Percentiles rank a stretch among this genome's conserved stretches.
phyloP scores from a whole-genome alignment of 495 filamentous ascomycete genomes.

The Neurospora sp. region DNA sequence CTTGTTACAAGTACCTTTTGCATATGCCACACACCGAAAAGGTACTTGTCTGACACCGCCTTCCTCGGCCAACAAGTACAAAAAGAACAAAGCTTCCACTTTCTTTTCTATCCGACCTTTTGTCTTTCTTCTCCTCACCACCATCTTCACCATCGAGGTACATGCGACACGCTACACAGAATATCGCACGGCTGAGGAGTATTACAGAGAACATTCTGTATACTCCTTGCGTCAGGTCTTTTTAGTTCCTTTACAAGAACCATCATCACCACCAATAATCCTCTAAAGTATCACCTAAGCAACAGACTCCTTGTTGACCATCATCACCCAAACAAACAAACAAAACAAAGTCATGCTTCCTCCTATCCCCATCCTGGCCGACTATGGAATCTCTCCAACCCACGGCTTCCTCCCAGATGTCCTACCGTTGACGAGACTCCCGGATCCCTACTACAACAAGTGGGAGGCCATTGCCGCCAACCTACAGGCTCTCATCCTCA shows the following conservation, averaged over 20 bases:
- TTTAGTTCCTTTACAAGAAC: slow-evolving; percentile 13
- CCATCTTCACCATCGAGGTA: slow-evolving; percentile 12
- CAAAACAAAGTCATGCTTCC: slow-evolving; percentile 57
- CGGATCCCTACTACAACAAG: slow-evolving; percentile 81
- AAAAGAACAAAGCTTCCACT: not conserved
- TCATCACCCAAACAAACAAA: not conserved
- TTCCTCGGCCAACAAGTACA: not conserved
- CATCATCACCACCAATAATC: slow-evolving; percentile 1
- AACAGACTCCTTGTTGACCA: not conserved
- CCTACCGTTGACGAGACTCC: slow-evolving; percentile 66
- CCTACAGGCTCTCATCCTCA: slow-evolving; percentile 77
- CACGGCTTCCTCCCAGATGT: slow-evolving; percentile 84
- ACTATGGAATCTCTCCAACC: slow-evolving; percentile 80
- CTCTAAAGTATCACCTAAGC: not conserved
- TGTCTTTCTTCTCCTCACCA: slow-evolving; percentile 1
- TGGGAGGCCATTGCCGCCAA: slow-evolving; percentile 83
- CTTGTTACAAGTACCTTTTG: not conserved
- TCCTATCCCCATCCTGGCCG: slow-evolving; percentile 62
- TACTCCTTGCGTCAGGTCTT: slow-evolving; percentile 54
- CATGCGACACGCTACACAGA: slow-evolving; percentile 11
- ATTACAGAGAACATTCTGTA: slow-evolving; percentile 45
- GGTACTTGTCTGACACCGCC: not conserved
- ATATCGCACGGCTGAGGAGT: slow-evolving; percentile 51
- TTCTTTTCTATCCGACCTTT: not conserved
- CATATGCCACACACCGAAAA: not conserved